Base-by-base conservation (phyloP, 352 stramenopile species). In the Nothophytophthora sp. region DNA sequence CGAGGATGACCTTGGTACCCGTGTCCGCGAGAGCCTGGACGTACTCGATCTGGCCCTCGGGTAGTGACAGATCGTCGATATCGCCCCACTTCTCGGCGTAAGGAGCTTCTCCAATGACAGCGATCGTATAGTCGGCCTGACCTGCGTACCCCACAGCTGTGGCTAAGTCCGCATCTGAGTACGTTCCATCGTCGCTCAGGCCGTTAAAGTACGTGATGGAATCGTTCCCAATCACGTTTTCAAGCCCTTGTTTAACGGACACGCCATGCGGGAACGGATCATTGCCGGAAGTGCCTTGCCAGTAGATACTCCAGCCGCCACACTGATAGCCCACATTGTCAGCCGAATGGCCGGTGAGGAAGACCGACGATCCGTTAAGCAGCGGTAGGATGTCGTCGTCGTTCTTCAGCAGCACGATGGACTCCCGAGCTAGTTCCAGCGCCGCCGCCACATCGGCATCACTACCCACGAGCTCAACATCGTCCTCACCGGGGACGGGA, bases 391-490 rank as follows among this genome's bases (percentile, higher is more conserved):
- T 28, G 0, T 69, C 58, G 28, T 77, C 47, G 0, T 78, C 39
- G 62, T 96, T 96, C 50, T 93, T 74, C 19, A 94, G 60, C 5
- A 96, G 46, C 10, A 92, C 70, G 36, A 95, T 80, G 2, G 76
- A 85, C 39, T 95, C 82, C 13, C 70, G 67, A 10, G 76, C 81
- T 5, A 89, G 59, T n/a, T 76, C 55, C 19, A 93, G 42, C 4
- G 79, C 77, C 5, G 63, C 46, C 23, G 63, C 42, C n/a, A 70
- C 50, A 50, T 90, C 80, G 22, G 65, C 53, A 8, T 45, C 20
- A 27, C 55, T 58, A 5, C 81, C 75, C 0, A 92, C 62, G 15
- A 69, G 67, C 18, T 29, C 29, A 4, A 81, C 61, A 8, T 72
- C 25, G 4, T 85, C 51, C 15, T 59, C 57, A 11, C 71, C 67